A percentile compares a stretch with the other conserved stretches of the same genome.
These are phyloP conservation scores for Daldinia caldariorum DNA, from an alignment of 495 filamentous ascomycete genomes.

Conservation along the genomic window DNA sequence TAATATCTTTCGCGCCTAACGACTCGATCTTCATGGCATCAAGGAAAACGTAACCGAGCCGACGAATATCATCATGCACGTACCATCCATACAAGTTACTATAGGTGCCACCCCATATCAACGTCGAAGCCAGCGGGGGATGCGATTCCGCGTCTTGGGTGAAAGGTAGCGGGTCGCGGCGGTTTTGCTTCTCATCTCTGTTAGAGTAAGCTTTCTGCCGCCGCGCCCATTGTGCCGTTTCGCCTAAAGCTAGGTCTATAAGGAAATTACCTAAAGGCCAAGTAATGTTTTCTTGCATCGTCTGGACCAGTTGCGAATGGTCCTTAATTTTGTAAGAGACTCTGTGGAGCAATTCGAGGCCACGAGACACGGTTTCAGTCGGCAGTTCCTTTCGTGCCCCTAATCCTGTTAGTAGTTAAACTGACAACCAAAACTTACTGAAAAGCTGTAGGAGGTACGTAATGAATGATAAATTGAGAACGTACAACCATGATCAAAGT, in stretches of 20 bases:
- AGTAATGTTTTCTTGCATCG: neutral
- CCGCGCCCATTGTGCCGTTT: neutral
- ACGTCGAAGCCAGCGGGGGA: neutral
- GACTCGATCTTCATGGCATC: neutral
- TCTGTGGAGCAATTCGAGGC: neutral
- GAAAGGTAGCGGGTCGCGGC: neutral
- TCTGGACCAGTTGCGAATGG: neutral
- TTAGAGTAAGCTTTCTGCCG: neutral
- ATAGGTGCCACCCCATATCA: neutral
- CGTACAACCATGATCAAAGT: neutral
- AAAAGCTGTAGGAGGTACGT: neutral
- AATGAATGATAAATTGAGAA: neutral
- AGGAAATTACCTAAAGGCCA: neutral
- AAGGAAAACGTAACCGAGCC: neutral
- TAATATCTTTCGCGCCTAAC: neutral
- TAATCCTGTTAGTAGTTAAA: neutral
- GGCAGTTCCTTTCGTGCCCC: neutral
- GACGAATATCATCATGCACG: neutral
- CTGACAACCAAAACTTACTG: neutral
- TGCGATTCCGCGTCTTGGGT: neutral
- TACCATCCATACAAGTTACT: neutral
- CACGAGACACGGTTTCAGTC: neutral
- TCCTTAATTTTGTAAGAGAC: neutral
- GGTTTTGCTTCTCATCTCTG: slow-evolving; percentile 3
- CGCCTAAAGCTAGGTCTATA: neutral